Evolutionary conservation across 1,284 basidiomycete species (phyloP), one percentile per base, ranked within the genome.

Genomic region (Ustilago lituana): DNA sequence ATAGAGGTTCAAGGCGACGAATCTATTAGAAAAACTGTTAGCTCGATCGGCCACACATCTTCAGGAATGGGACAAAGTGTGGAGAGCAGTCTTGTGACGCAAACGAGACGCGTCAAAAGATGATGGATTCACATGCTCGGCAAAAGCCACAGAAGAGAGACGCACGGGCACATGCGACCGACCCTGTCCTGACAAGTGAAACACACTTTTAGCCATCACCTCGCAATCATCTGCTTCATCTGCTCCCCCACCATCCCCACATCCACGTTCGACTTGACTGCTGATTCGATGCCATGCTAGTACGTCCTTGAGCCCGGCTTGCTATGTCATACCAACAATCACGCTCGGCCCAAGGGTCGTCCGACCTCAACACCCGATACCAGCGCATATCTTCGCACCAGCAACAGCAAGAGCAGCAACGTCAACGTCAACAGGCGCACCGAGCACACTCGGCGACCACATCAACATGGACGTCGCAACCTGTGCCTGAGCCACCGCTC

Each of bases 401-500:
- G 26, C 61, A 59, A n/a, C 55, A 58, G 19, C 51, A 52, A 7
- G 47, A 56, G 15, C 49, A 53, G 10, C 60, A 56, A 35, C 38
- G 58, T 11, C 45, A 39, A 35, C 48, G 38, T 20, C 46, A 44
- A 8, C 45, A 33, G 17, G 38, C 41, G 1, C 37, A 36, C 2
- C n/a, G 49, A 23, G 29, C 51, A 2, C 55, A 50, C 17, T 65
- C 62, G 17, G 41, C 55, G 3, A 50, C 20, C 20, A 65, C 55
- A 20, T 55, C 57, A 31, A 45, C 55, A 46, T 68, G 65, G 65
- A 50, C 54, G 2, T 61, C 65, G n/a, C 67, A 58, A 20, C 59
- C 68, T 5, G 55, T 71, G 2, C 63, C 68, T 10, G 62, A 65
- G 15, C 62, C 68, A 9, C 68, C 68, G 11, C 57, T 71, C 15